Evolutionary conservation across 2,329 filamentous ascomycete species (phyloP), one percentile per base, ranked within the genome.

Genomic region (Dendrostoma leiphaemia): DNA sequence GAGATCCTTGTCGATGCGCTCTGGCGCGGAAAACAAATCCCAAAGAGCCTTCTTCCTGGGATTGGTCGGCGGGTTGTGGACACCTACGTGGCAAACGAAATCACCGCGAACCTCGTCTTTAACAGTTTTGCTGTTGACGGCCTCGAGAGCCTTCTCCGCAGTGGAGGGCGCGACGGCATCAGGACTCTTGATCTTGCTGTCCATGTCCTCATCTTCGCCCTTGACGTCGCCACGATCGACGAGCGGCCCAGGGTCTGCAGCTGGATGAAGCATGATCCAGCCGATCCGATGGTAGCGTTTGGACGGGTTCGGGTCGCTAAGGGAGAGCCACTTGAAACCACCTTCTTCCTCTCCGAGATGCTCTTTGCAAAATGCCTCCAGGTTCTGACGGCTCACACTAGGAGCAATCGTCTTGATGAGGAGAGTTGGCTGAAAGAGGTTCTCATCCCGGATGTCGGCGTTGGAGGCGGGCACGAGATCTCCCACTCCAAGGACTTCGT

Each of bases 351-450:
- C 92, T 13, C 93, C 92, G 4, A 97, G 82, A 67, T 97, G 89
- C 69, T 97, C 92, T 67, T 91, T 94, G 72, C 92, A 96, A 65
- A 97, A 97, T 2, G 86, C 86, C 70, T 99, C 94, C 19, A 99
- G 83, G 65, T 97, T 97, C 47, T 89, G 85, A 35, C 94, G 89
- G 65, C 91, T 96, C 59, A 99, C 94, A 56, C 95, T 96, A 7
- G 94, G 94, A 4, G 94, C 93, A 65, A 99, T 91, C 0, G 94
- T 99, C 76, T 99, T 99, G 78, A 99, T 97, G 44, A 99, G 83
- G 17, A 99, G 80, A 0, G 95, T 96, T 13, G 94, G 94, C 69
- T 96, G 91, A 61, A 88, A 86, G 29, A 94, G 82, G 46, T 88
- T 89, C 62, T 96, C 92, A 66, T 99, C 94, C 34, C 91, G 86